A percentile compares a stretch with the other conserved stretches of the same genome.
Evolutionary conservation across 2,329 filamentous ascomycete species (phyloP).

Genomic region (Sporothrix humicola): DNA sequence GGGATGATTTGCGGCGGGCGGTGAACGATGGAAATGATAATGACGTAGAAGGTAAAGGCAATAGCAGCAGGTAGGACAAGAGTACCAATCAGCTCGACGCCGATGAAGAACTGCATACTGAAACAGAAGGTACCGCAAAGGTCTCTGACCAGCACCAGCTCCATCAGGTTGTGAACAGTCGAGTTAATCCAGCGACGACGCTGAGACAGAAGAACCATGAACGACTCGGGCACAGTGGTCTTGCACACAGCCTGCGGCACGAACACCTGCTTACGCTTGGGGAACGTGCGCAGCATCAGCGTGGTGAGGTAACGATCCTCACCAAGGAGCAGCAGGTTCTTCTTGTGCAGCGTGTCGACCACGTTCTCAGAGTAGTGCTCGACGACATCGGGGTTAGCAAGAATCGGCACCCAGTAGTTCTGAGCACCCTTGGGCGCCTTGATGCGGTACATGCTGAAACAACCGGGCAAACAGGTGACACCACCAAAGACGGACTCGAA

Average conservation of each 20-base stretch:
- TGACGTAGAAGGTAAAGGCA: constrained; percentile 93
- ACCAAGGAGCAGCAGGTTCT: constrained; percentile 88
- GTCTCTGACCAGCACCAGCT: constrained; percentile 91
- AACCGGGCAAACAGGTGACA: constrained; percentile 97
- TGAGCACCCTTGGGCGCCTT: constrained; percentile 97
- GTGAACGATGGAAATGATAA: constrained; percentile 82
- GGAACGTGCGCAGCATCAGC: constrained; percentile 97
- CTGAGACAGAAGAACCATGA: constrained; percentile 91
- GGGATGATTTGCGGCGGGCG: constrained; percentile 85
- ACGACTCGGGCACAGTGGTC: constrained; percentile 91
- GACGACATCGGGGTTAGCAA: constrained; percentile 97
- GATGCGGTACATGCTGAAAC: constrained; percentile 99
- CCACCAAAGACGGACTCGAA: constrained; percentile 99
- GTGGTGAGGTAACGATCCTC: constrained; percentile 96
- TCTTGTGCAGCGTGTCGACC: constrained; percentile 96
- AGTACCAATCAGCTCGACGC: constrained; percentile 92
- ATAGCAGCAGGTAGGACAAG: constrained; percentile 95
- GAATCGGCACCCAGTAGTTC: constrained; percentile 99
- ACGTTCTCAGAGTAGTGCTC: constrained; percentile 99
- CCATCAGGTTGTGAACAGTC: constrained; percentile 98
- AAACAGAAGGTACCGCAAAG: constrained; percentile 99
- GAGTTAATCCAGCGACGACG: constrained; percentile 99
- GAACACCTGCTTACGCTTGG: constrained; percentile 98
- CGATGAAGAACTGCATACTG: constrained; percentile 99
- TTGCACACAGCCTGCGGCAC: constrained; percentile 99